Percentiles rank a stretch among this genome's conserved stretches.
phyloP scores from a whole-genome alignment of 805 yeast genomes.

The Pichia cephalocereana region DNA sequence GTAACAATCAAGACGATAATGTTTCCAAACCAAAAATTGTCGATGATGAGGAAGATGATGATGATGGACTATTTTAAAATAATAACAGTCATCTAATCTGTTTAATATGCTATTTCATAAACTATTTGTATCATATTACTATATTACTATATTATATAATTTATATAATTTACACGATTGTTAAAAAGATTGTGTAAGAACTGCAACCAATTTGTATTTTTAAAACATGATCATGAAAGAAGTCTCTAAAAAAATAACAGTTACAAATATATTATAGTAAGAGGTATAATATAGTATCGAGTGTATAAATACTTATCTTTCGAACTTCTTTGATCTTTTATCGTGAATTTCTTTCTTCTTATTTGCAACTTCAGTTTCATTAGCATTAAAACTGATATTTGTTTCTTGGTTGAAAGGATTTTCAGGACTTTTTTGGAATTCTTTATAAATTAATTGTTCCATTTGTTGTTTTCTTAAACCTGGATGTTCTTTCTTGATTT shows the following conservation, averaged over 20 bases:
- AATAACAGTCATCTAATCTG: no score
- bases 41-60: constrained; percentile 8
- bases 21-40: neutral
- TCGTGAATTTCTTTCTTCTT: constrained; percentile 22
- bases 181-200: no score
- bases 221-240: no score
- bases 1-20: neutral
- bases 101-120: neutral
- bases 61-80: constrained; percentile 8
- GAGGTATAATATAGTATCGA: neutral
- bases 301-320: constrained; percentile 12
- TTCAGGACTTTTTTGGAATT: constrained; percentile 70
- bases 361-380: constrained; percentile 39
- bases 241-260: neutral
- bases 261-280: no score
- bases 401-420: constrained; percentile 81
- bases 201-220: no score
- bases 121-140: neutral
- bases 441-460: constrained; percentile 66
- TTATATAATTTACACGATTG: neutral
- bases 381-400: constrained; percentile 54
- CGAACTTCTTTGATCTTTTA: constrained; percentile 25
- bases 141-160: neutral
- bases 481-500: constrained; percentile 63
- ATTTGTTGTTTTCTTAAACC: constrained; percentile 74